phyloP scores from a whole-genome alignment of 2,329 filamentous ascomycete genomes.

The Cryphonectria parasitica region DNA sequence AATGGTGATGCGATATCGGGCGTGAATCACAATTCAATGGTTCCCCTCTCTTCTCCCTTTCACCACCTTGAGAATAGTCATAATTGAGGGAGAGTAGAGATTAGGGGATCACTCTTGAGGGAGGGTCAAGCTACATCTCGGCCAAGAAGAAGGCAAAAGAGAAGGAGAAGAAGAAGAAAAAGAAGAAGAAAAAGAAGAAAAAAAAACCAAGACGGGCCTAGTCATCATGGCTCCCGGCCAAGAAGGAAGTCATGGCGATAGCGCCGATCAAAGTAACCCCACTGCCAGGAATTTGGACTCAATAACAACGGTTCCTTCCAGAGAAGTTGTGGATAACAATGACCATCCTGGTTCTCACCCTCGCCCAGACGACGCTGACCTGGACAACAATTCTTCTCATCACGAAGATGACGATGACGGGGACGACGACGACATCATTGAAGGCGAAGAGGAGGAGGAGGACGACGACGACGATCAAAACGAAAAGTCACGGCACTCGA shows the following conservation, averaged over 20 bases:
- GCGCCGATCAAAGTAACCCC: not conserved
- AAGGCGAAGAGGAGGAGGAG: conserved; percentile 7
- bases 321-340: not conserved
- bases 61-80: not conserved
- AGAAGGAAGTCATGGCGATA: conserved; percentile 18
- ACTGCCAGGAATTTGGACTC: conserved; percentile 1
- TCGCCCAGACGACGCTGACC: not conserved
- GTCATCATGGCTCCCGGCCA: conserved; percentile 21
- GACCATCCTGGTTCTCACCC: conserved; percentile 2
- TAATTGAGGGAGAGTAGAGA: not conserved
- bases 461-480: conserved; percentile 6
- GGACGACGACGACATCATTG: conserved; percentile 8
- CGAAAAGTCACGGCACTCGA: conserved; percentile 4
- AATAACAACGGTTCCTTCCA: not conserved
- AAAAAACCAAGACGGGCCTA: not conserved
- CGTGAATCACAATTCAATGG: not conserved
- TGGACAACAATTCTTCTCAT: too few species aligned
- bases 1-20: not conserved
- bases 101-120: not conserved
- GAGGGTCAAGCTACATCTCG: not conserved
- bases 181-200: not conserved
- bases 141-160: not conserved
- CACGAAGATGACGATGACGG: not conserved
- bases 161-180: not conserved
- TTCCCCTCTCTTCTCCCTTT: not conserved